Evolutionary conservation across 148 eudicot species (phyloP), one percentile per base, ranked within the genome.

Genomic region (Chenopodium berlandieri): DNA sequence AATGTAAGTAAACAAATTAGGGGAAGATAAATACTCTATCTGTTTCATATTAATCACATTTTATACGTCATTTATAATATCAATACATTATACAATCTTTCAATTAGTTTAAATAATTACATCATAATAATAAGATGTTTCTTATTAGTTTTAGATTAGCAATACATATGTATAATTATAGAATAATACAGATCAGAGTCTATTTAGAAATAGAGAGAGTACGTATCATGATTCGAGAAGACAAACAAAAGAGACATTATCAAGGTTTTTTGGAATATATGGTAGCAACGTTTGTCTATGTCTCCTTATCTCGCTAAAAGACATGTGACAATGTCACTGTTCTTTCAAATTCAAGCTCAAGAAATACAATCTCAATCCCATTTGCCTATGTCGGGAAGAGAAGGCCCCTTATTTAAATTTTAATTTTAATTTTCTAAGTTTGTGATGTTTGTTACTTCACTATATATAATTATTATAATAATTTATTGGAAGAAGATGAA

Each of bases 251-350:
- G 54, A 83, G 71, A 73, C 68, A 73, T 68, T 77, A 80, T 79
- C 82, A 31, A 70, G 40, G 65, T 9, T 65, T 73, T 40, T 80
- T 84, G 85, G 87, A 85, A 60, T 80, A 84, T 84, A 78, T 82
- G 82, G 71, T 82, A 67, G 83, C 87, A 84, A 80, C 40, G 13
- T 75, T 82, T 82, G 87, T 87, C 83, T 2, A 77, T 87, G 89
- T 87, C 78, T 74, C 84, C 83, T 84, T 32, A 68, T 17, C 54
- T 81, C 82, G 58, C 75, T 78, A 60, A 69, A 20, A 73, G 64
- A 69, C 87, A 87, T 80, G 89, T 82, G 87, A 82, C 71, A 58
- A 6, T 40, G 34, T 73, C 71, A 62, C 11, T 75, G 80, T 80
- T 74, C 27, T 72, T 79, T 48, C 80, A 70, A 73, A 79, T 80